Conservation (phyloP, 108 stramenopile species). For the Cyclotella choctawhatcheeana region DNA sequence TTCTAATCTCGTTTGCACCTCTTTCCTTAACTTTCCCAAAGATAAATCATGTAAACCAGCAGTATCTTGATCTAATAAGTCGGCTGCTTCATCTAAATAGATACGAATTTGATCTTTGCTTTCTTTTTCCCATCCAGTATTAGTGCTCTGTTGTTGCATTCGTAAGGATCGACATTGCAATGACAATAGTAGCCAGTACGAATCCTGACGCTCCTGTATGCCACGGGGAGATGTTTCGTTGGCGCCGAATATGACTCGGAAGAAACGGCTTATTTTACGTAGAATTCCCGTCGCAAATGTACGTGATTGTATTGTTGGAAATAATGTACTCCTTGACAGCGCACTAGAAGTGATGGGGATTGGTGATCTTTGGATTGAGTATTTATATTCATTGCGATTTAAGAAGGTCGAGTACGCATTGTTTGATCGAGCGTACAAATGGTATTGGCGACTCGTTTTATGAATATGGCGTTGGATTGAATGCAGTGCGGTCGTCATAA, state of each 20-base stretch:
- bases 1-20: constrained; percentile 63
- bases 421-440: too few species aligned
- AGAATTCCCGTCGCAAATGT: background rate
- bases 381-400: too few species aligned
- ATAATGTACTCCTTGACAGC: too few species aligned
- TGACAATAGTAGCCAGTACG: constrained; percentile 61
- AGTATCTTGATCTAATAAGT: constrained; percentile 47
- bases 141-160: constrained; percentile 12
- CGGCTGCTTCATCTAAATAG: constrained; percentile 55
- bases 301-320: background rate
- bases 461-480: background rate
- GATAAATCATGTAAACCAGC: constrained; percentile 57
- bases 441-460: background rate
- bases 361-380: too few species aligned
- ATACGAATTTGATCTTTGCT: constrained; percentile 34
- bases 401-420: too few species aligned
- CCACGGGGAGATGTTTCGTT: constrained; percentile 58
- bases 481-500: background rate
- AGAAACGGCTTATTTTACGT: background rate
- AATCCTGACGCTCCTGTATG: constrained; percentile 73
- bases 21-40: constrained; percentile 59
- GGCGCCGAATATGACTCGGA: constrained; percentile 24
- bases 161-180: constrained; percentile 47
- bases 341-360: too few species aligned
- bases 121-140: constrained; percentile 11